Evolutionary conservation across 495 filamentous ascomycete genomes (phyloP), one percentile per base, ranked within the genome.

Genomic region (Penicillium chermesinum): DNA sequence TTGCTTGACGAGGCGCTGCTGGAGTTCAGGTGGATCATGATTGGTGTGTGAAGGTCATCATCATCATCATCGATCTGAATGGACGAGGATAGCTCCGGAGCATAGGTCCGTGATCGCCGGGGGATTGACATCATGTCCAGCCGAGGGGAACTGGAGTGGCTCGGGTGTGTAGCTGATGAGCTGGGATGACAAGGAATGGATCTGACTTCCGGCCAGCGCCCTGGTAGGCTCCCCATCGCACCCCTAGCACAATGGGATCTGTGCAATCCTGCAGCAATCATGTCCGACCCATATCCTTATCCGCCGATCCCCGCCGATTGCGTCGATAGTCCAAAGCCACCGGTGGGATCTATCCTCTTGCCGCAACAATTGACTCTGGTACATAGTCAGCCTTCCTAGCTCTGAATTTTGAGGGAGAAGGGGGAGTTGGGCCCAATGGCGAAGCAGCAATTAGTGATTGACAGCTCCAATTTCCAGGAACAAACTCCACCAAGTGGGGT

Each of bases 101-200:
- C 19, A 30, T 37, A 47, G 52, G 46, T 47, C 43, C 32, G n/a
- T 44, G 21, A 22, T 41, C 19, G 36, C 47, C 42, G 37, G 36
- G 46, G 20, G 7, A 15, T 49, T 55, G 52, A 55, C 52, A 55
- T 55, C 46, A 55, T 50, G 27, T 49, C 46, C 46, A 50, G 14
- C 33, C 37, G 34, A 43, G 15, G 18, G 45, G 19, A 30, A 30
- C 25, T 30, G 25, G 25, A 10, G 10, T 4, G 25, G 38, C 33
- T 44, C 38, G 17, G 14, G 25, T 8, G 12, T 17, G 15, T 35
- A 27, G 40, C 40, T 25, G 16, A 4, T 2, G 25, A 10, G 25
- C 25, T 30, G 25, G 25, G 25, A 30, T 30, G 5, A 5, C n/a
- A n/a, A n/a, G n/a, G n/a, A n/a, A n/a, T 4, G 25, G 25, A 30